Base-by-base conservation (phyloP, 78 protist genomes). In the Speleostelium caveatum region DNA sequence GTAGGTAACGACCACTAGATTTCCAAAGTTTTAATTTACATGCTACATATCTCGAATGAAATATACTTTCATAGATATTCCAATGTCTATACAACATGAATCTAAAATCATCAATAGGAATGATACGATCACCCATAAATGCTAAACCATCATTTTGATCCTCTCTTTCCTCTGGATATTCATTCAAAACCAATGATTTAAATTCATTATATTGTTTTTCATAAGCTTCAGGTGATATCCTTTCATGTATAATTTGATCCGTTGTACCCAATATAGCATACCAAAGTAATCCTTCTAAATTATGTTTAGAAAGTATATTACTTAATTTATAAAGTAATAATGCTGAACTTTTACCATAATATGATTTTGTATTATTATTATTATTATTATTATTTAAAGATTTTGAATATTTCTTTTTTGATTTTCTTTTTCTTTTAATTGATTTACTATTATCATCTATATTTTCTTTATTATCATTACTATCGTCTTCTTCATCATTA, bases 71-170 rank as follows among this genome's bases (percentile, higher is more conserved):
- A 56, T 73, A 87, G 56, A 93, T 88, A 33, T 83, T 74, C 95
- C 95, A 93, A 65, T 87, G 93, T 14, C 95, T 67, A 33, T 67
- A 86, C 30, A 93, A 49, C 89, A 87, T 86, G 72, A 93, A 93
- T 19, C 88, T 75, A 21, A 68, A 87, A 68, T 93, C 95, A 38
- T 86, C 95, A 17, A 21, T 26, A 16, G 63, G 74, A 6, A 42
- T 10, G 45, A 83, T 69, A 8, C 39, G 30, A 33, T 69, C 80
- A 3, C 73, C 71, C 3, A 32, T 22, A 7, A 32, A 19, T 22
- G 26, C 35, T 0, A 0, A 24, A 10, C 30, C 61, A 22, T 76
- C 32, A 10, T 24, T 33, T 22, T 24, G n/a, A n/a, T 45, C 45
- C 22, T 69, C 76, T 1, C n/a, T 45, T 24, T 72, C 49, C 17